Evolutionary conservation across 208 protist species (phyloP), one percentile per base, ranked within the genome.

Genomic region (Zelonia costaricensis): DNA sequence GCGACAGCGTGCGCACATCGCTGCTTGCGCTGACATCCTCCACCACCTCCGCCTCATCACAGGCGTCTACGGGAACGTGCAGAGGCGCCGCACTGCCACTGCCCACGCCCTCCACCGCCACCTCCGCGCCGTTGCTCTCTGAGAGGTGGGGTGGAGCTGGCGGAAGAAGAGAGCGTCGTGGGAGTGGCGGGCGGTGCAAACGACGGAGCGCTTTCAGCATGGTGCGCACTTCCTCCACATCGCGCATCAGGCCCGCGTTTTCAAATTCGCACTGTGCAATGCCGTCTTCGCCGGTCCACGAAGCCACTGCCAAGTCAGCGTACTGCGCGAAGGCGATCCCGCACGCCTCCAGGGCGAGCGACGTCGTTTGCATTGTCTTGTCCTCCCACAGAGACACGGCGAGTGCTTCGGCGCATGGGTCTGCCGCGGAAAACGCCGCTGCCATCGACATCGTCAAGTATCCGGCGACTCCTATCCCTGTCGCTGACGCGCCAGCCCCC

Each of bases 151-250:
- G n/a, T n/a, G n/a, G n/a, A n/a, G n/a, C n/a, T n/a, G n/a, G n/a
- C n/a, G n/a, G n/a, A n/a, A n/a, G n/a, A n/a, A n/a, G n/a, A n/a
- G n/a, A n/a, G n/a, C n/a, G n/a, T n/a, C n/a, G n/a, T n/a, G n/a
- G n/a, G n/a, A n/a, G n/a, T n/a, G n/a, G n/a, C n/a, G n/a, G n/a
- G n/a, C n/a, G n/a, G n/a, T n/a, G n/a, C n/a, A n/a, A n/a, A n/a
- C n/a, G 30, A 28, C 51, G 51, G 18, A 12, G 33, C 40, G 40
- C 20, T 2, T 30, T 23, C 4, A 73, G 51, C 23, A 23, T n/a
- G 16, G 36, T 20, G 15, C 22, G 58, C n/a, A 73, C 42, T 51
- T 65, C 57, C 25, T 62, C 58, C n/a, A 73, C 44, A 31, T 73
- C 58, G 4, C 58, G 42, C 22, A 42, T 16, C 31, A 73, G 43